A percentile compares a stretch with the other conserved stretches of the same genome.
These are phyloP conservation scores for Hyphopichia wangnamkhiaoensis DNA, from an alignment of 1,139 yeast species.

Conservation along the genomic window DNA sequence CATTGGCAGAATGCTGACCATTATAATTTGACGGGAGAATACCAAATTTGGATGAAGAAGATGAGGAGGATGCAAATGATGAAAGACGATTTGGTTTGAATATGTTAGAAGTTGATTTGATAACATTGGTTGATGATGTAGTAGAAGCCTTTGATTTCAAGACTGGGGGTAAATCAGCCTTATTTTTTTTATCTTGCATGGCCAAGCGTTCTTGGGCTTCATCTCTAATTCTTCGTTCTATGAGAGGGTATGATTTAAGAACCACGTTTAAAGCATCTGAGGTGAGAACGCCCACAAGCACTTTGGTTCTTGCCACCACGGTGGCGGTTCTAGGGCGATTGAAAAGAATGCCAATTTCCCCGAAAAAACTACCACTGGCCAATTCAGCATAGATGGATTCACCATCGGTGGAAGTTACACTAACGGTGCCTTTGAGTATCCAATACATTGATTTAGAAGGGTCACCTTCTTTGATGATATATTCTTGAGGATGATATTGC, in stretches of 20 bases:
- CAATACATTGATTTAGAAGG: conserved; percentile 80
- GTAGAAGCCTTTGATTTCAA: conserved; percentile 3
- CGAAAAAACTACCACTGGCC: conserved; percentile 69
- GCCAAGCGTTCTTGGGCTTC: conserved; percentile 78
- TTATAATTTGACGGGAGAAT: not conserved
- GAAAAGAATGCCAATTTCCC: conserved; percentile 75
- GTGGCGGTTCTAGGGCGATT: conserved; percentile 79
- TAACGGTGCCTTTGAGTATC: conserved; percentile 73
- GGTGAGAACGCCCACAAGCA: conserved; percentile 66
- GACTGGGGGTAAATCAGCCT: conserved; percentile 16
- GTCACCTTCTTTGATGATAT: conserved; percentile 69
- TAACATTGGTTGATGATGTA: not conserved
- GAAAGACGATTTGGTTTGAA: not conserved
- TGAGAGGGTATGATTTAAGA: conserved; percentile 59
- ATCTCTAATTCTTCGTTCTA: conserved; percentile 69
- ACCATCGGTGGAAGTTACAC: conserved; percentile 74
- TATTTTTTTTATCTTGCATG: conserved; percentile 62
- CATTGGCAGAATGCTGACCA: conserved; percentile 7
- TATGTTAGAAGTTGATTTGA: not conserved
- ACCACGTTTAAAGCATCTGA: conserved; percentile 62
- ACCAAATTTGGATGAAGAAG: conserved; percentile 4
- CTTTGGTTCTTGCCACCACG: conserved; percentile 69
- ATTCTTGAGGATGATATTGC: conserved; percentile 66
- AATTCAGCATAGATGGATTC: conserved; percentile 73
- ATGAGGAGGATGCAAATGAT: conserved; percentile 3